Conservation (phyloP, 2,329 filamentous ascomycete species). For the Beauveria sp. region DNA sequence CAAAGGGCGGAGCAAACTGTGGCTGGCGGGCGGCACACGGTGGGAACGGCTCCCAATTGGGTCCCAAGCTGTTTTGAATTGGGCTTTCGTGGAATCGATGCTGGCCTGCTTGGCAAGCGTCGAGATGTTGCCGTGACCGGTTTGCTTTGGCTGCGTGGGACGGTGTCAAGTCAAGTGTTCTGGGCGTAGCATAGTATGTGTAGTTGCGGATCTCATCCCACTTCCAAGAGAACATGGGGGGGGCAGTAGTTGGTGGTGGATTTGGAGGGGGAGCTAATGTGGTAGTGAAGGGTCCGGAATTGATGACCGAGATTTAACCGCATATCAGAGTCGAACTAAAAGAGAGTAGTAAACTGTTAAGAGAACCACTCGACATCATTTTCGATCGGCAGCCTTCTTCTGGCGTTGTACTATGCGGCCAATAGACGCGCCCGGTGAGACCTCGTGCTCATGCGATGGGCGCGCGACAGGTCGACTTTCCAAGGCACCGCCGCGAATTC, state of each 20-base stretch:
- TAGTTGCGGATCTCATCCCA: slow-evolving; percentile 11
- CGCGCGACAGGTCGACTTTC: neutral
- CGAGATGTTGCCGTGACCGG: neutral
- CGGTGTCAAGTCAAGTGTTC: neutral
- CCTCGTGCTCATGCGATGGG: slow-evolving; percentile 9
- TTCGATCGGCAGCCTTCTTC: neutral
- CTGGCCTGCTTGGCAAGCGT: neutral
- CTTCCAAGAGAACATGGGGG: slow-evolving; percentile 3
- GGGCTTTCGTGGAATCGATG: neutral
- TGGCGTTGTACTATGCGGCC: neutral
- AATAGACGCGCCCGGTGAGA: slow-evolving; percentile 10
- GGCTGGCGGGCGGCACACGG: neutral
- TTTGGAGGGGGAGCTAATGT: neutral
- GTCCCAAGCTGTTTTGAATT: neutral
- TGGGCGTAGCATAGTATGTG: neutral
- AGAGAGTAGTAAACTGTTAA: neutral
- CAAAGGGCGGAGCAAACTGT: neutral
- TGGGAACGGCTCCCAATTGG: neutral
- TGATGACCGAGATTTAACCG: neutral
- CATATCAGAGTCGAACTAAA: neutral
- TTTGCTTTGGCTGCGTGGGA: neutral
- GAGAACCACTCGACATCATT: neutral
- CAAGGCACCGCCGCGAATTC: neutral
- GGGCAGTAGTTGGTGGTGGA: neutral
- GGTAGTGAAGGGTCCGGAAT: neutral